Percentiles rank a stretch among this genome's conserved stretches.
Evolutionary conservation across 2,329 filamentous ascomycete species (phyloP).

Genomic region (Calcarisporium arbuscula): DNA sequence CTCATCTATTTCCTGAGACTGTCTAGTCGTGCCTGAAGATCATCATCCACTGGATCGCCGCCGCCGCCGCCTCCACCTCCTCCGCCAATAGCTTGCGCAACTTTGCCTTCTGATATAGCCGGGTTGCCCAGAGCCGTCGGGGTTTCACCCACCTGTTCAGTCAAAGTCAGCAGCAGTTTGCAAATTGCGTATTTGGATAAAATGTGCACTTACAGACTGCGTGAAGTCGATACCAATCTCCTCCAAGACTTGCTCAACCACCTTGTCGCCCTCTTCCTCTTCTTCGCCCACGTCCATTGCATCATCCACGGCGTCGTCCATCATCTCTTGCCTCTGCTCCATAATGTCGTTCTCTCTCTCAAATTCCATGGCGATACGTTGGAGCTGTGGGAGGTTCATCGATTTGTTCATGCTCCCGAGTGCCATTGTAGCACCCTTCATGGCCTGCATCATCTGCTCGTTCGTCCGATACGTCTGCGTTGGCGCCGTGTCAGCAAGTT

Average conservation of each 20-base stretch:
- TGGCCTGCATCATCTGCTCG: conserved; percentile 99
- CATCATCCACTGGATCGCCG: conserved; percentile 69
- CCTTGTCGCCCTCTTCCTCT: conserved; percentile 93
- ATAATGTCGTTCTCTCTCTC: conserved; percentile 98
- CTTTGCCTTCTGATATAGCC: conserved; percentile 64
- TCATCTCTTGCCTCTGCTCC: conserved; percentile 98
- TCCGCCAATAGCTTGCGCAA: conserved; percentile 81
- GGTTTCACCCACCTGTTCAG: conserved; percentile 75
- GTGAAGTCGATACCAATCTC: conserved; percentile 94
- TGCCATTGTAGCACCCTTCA: conserved; percentile 94
- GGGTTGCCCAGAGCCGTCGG: conserved; percentile 75
- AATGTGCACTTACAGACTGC: conserved; percentile 60
- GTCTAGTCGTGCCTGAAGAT: conserved; percentile 87
- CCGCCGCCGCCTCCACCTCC: conserved; percentile 41
- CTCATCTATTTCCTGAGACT: conserved; percentile 59
- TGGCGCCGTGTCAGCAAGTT: conserved; percentile 10
- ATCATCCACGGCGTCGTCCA: conserved; percentile 98
- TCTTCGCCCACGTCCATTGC: conserved; percentile 86
- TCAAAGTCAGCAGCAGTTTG: conserved; percentile 5
- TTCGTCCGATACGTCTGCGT: conserved; percentile 88
- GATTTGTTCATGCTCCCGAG: conserved; percentile 95
- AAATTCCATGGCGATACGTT: conserved; percentile 98
- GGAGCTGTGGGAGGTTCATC: conserved; percentile 93
- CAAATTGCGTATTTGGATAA: not conserved
- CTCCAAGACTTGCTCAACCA: conserved; percentile 92